A percentile compares a stretch with the other conserved stretches of the same genome.
Conservation (phyloP, 441 rosid genomes). For the Gossypium schwendimanii region DNA sequence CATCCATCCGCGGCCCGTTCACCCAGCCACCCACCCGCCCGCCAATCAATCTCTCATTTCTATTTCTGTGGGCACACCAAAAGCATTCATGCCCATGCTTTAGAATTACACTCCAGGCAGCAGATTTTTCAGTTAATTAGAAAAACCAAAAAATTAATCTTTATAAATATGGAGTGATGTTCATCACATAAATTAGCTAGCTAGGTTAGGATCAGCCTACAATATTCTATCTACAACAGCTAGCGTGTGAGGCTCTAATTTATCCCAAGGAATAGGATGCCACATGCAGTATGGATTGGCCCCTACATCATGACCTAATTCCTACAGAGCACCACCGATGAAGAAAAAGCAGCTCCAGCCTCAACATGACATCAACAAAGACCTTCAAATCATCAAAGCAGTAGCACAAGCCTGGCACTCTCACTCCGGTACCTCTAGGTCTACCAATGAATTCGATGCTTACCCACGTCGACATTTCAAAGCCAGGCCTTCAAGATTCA, state of each 20-base stretch:
- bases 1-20: too few species aligned
- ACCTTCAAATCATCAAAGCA: constrained; percentile 12
- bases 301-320: neutral
- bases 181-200: neutral
- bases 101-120: neutral
- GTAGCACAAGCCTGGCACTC: constrained; percentile 1
- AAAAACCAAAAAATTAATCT: neutral
- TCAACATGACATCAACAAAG: neutral
- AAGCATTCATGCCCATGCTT: neutral
- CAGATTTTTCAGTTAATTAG: neutral
- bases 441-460: constrained; percentile 4
- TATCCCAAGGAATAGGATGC: neutral
- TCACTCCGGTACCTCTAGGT: neutral
- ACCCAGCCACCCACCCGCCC: too few species aligned
- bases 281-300: neutral
- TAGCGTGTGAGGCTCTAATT: neutral
- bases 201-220: neutral
- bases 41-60: too few species aligned
- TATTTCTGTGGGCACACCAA: too few species aligned
- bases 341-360: neutral
- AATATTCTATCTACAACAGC: neutral
- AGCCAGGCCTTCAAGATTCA: constrained; percentile 72
- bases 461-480: constrained; percentile 31
- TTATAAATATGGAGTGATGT: neutral
- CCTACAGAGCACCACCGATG: neutral